Conservation (phyloP, 306 rosid genomes). For the Gillenia trifoliata region DNA sequence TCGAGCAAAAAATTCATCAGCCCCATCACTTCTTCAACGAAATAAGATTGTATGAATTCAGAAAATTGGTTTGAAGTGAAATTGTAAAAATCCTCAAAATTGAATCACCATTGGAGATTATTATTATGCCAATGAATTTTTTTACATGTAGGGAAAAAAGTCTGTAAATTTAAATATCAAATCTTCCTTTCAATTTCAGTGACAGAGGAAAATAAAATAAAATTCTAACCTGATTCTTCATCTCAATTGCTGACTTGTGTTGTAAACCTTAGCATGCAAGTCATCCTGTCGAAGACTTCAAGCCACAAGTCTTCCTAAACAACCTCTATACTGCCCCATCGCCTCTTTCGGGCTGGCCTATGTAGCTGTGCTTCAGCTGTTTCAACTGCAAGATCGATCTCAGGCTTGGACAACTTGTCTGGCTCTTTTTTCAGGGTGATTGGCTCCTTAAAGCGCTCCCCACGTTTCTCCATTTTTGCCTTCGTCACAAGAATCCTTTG, state of each 20-base stretch:
- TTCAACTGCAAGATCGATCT: slow-evolving; percentile 27
- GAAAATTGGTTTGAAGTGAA: background rate
- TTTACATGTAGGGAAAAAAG: background rate
- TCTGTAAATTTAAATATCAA: background rate
- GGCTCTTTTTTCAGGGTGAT: slow-evolving; percentile 40
- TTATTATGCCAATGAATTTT: background rate
- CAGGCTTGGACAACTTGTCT: slow-evolving; percentile 33
- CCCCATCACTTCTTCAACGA: background rate
- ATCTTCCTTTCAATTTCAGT: background rate
- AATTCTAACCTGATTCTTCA: background rate
- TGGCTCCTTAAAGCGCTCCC: slow-evolving; percentile 74
- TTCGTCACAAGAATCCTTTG: slow-evolving; percentile 54
- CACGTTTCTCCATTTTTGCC: slow-evolving; percentile 78
- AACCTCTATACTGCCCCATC: slow-evolving; percentile 39
- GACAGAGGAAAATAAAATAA: background rate
- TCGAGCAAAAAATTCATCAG: too few species aligned
- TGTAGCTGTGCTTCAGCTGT: slow-evolving; percentile 35
- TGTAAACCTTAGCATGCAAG: background rate
- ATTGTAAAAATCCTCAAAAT: background rate
- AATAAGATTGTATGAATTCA: background rate
- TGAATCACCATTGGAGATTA: background rate
- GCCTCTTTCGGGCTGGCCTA: slow-evolving; percentile 68
- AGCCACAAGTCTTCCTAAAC: background rate
- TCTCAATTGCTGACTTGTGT: background rate
- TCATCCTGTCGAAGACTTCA: background rate